Evolutionary conservation across 1,139 yeast species (phyloP), one percentile per base, ranked within the genome.

Genomic region (Saccharomyces hybrid): DNA sequence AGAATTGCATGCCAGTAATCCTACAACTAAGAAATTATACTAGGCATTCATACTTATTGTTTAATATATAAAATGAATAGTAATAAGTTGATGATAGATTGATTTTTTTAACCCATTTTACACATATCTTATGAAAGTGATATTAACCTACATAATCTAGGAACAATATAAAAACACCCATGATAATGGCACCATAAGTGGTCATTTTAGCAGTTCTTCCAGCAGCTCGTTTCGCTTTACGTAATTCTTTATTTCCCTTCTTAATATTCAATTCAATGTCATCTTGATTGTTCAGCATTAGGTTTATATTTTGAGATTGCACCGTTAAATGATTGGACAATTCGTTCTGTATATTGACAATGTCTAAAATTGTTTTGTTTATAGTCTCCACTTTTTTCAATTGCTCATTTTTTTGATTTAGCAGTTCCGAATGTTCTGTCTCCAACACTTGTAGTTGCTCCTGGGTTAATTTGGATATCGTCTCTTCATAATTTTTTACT

Each of bases 281-380:
- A 55, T 82, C 84, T 57, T 88, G 95, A 58, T 84, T 85, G 55
- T 85, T 87, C 55, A 84, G 71, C 57, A 93, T 74, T 46, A 77
- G 75, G 55, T 80, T 77, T 42, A 93, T 88, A 67, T 82, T 85
- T 52, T 84, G 86, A 3, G 88, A 82, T 69, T 93, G 99, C 0
- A 82, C 71, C 38, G 83, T 83, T 52, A 93, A 73, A 65, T 91
- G 96, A 51, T 84, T 75, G 3, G 90, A 79, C 57, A 93, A 75
- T 64, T 89, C 95, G 32, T 85, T 77, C 64, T 90, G 96, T 59
- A 93, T 71, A 54, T 84, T 82, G 1, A 93, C 80, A 51, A 93
- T 86, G 65, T 90, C 97, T 53, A 84, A 72, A 73, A 91, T 83
- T 2, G 96, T 82, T 56, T 77, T 78, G 66, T 90, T 95, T n/a